Evolutionary conservation across 352 stramenopile genomes (phyloP).

Genomic region (Phytophthora pinifolia): DNA sequence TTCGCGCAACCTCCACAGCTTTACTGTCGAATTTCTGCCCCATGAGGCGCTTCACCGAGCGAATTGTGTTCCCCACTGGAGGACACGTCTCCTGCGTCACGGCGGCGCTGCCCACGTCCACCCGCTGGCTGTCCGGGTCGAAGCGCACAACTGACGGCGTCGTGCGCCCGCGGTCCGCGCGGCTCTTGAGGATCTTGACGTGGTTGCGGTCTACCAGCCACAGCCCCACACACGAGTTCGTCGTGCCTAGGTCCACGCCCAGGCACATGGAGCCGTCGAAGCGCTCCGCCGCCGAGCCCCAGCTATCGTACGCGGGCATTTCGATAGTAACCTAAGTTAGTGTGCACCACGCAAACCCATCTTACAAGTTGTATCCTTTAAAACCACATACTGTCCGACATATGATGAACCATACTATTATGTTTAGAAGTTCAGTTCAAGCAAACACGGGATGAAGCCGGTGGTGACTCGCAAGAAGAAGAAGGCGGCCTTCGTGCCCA

Average conservation of each 20-base stretch:
- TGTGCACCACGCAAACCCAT: too few relatives aligned
- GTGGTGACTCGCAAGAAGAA: background rate
- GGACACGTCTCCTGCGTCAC: slow-evolving; percentile 49
- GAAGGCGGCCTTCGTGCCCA: slow-evolving; percentile 40
- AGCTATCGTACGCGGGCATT: slow-evolving; percentile 67
- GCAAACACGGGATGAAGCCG: background rate
- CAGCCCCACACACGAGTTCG: slow-evolving; percentile 97
- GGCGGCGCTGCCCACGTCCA: slow-evolving; percentile 57
- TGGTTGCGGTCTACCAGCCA: slow-evolving; percentile 79
- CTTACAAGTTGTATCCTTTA: too few relatives aligned
- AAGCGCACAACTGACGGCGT: slow-evolving; percentile 84
- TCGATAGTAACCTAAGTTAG: background rate
- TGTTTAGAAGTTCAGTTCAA: too few relatives aligned
- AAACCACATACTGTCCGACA: too few relatives aligned
- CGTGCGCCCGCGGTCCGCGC: slow-evolving; percentile 55
- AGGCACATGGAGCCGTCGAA: slow-evolving; percentile 90
- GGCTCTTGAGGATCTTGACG: slow-evolving; percentile 87
- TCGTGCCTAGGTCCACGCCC: slow-evolving; percentile 99
- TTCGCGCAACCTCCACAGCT: slow-evolving; percentile 51
- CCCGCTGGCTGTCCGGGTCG: slow-evolving; percentile 40
- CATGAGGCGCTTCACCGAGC: slow-evolving; percentile 84
- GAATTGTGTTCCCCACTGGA: slow-evolving; percentile 70
- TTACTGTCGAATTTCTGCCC: slow-evolving; percentile 66
- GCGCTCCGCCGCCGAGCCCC: slow-evolving; percentile 63
- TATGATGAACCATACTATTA: too few relatives aligned